Evolutionary conservation across 768 basidiomycete genomes (phyloP).

Genomic region (Phaeotremella skinneri): DNA sequence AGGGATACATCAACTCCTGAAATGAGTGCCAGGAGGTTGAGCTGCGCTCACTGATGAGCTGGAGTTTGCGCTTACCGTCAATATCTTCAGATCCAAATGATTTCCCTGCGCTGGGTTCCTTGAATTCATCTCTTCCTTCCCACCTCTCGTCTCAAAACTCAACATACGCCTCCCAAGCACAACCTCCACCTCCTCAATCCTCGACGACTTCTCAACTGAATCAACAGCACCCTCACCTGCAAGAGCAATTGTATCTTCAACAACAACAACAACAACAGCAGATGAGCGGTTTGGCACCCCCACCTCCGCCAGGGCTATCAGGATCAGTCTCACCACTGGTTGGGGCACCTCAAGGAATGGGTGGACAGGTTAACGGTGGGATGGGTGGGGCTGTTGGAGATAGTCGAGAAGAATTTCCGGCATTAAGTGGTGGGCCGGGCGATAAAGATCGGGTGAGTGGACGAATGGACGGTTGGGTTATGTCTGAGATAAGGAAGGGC

Average conservation of each 20-base stretch:
- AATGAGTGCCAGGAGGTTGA: not conserved
- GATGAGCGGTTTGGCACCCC: conserved; percentile 27
- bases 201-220: conserved; percentile 18
- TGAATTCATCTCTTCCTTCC: conserved; percentile 14
- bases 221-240: conserved; percentile 14
- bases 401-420: conserved; percentile 44
- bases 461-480: not conserved
- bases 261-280: conserved; percentile 36
- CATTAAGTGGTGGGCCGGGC: conserved; percentile 29
- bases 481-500: too few relatives aligned
- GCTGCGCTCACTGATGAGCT: conserved; percentile 16
- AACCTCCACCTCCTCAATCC: conserved; percentile 24
- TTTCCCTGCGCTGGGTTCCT: conserved; percentile 47
- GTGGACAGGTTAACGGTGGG: conserved; percentile 26
- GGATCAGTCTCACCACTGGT: conserved; percentile 18
- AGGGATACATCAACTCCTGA: too few relatives aligned
- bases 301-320: conserved; percentile 41
- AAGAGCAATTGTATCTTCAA: conserved; percentile 38
- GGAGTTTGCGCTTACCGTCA: conserved; percentile 18
- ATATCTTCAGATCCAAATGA: conserved; percentile 41
- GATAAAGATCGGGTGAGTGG: conserved; percentile 36
- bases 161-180: conserved; percentile 43
- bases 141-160: conserved; percentile 23
- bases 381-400: conserved; percentile 20
- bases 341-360: conserved; percentile 4